Evolutionary conservation across 805 yeast genomes (phyloP).

Genomic region (Candida tallmaniae): DNA sequence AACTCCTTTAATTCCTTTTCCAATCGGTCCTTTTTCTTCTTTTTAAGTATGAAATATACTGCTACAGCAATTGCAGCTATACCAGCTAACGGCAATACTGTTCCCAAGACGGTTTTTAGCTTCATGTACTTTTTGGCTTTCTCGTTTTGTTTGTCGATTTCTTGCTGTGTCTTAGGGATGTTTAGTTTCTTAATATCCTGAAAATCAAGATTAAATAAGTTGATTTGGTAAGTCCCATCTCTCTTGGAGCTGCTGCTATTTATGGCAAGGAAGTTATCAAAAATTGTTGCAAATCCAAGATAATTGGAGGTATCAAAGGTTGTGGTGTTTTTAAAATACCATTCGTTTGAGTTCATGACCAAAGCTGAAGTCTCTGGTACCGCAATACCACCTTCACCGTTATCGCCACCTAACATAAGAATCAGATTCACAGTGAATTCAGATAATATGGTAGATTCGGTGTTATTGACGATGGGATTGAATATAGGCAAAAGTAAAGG

Average conservation of each 20-base stretch:
- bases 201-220: constrained; percentile 10
- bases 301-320: constrained; percentile 7
- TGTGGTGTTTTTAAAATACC: constrained; percentile 9
- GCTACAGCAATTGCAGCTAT: constrained; percentile 14
- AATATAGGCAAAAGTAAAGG: constrained; percentile 57
- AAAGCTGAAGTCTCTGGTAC: constrained; percentile 4
- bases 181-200: constrained; percentile 4
- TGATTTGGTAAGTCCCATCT: constrained; percentile 5
- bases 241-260: constrained; percentile 3
- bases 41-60: constrained; percentile 16
- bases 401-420: constrained; percentile 59
- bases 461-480: constrained; percentile 19
- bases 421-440: constrained; percentile 36
- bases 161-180: constrained; percentile 7
- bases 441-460: constrained; percentile 19
- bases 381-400: constrained; percentile 10
- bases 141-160: constrained; percentile 3
- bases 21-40: constrained; percentile 14
- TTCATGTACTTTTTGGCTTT: constrained; percentile 7
- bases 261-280: constrained; percentile 11
- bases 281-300: constrained; percentile 11
- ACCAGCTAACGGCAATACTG: constrained; percentile 31
- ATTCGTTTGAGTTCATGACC: constrained; percentile 7
- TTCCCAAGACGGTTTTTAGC: constrained; percentile 33
- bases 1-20: constrained; percentile 19